phyloP scores from a whole-genome alignment of 2,329 filamentous ascomycete genomes.

The Paraphoma sp. region DNA sequence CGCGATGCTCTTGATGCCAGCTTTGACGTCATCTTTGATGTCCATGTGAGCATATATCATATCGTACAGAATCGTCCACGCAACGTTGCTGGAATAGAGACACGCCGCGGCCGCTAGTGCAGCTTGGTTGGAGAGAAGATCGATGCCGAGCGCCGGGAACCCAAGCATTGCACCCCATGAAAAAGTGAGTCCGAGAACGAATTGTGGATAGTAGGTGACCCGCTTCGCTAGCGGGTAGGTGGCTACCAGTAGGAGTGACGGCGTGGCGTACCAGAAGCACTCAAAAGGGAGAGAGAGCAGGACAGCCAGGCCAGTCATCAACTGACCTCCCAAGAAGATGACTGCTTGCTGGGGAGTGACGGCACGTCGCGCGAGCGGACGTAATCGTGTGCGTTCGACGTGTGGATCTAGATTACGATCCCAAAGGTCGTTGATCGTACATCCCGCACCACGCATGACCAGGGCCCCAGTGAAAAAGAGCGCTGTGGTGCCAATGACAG shows the following conservation, averaged over 20 bases:
- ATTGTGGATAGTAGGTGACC: constrained; percentile 86
- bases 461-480: constrained; percentile 80
- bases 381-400: constrained; percentile 75
- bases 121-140: constrained; percentile 68
- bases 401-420: constrained; percentile 85
- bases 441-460: constrained; percentile 87
- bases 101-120: constrained; percentile 71
- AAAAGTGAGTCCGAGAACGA: constrained; percentile 82
- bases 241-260: constrained; percentile 75
- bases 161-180: constrained; percentile 91
- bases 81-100: constrained; percentile 78
- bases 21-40: constrained; percentile 82
- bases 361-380: constrained; percentile 81
- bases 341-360: constrained; percentile 75
- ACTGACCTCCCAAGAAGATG: constrained; percentile 75
- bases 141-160: constrained; percentile 81
- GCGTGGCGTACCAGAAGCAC: constrained; percentile 79
- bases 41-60: constrained; percentile 97
- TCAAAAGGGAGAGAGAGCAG: constrained; percentile 76
- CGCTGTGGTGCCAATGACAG: constrained; percentile 67
- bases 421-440: constrained; percentile 90
- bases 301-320: constrained; percentile 74
- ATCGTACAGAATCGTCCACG: constrained; percentile 89
- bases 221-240: constrained; percentile 84
- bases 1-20: constrained; percentile 87